phyloP scores from a whole-genome alignment of 805 yeast genomes.

The Sugiyamaella qingdaonensis region DNA sequence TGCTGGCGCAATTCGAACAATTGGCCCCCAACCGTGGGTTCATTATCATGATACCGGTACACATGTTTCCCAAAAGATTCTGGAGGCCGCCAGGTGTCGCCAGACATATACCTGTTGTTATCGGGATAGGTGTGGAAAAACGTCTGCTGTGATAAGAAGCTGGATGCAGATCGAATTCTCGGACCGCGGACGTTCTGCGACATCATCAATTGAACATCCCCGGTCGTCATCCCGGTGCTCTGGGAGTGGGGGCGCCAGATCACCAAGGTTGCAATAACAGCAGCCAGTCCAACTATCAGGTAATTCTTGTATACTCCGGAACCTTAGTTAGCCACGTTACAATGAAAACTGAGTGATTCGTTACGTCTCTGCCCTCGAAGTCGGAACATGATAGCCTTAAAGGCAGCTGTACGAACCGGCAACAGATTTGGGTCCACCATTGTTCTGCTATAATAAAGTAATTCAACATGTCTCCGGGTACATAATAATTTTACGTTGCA shows the following conservation, averaged over 20 bases:
- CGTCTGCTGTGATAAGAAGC: constrained; percentile 12
- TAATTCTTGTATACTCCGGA: background rate
- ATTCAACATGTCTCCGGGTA: too few relatives aligned
- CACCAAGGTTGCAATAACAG: background rate
- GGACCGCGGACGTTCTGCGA: background rate
- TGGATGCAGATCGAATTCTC: background rate
- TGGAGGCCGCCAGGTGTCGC: constrained; percentile 31
- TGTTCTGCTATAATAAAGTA: too few relatives aligned
- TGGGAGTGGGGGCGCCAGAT: background rate
- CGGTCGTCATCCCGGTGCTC: background rate
- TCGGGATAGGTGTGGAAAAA: constrained; percentile 28
- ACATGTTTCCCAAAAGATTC: constrained; percentile 12
- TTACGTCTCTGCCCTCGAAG: background rate
- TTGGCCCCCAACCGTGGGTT: background rate
- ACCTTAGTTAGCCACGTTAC: background rate
- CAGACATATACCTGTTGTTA: constrained; percentile 26
- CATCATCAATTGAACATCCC: background rate
- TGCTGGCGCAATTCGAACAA: constrained; percentile 3
- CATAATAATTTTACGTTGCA: too few relatives aligned
- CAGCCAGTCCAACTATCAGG: background rate
- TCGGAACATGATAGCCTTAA: background rate
- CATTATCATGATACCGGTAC: background rate
- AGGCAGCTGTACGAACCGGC: background rate
- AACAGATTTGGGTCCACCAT: background rate
- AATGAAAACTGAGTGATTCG: too few relatives aligned